phyloP scores from a whole-genome alignment of 768 basidiomycete genomes.

The Tricholoma saponaceum region DNA sequence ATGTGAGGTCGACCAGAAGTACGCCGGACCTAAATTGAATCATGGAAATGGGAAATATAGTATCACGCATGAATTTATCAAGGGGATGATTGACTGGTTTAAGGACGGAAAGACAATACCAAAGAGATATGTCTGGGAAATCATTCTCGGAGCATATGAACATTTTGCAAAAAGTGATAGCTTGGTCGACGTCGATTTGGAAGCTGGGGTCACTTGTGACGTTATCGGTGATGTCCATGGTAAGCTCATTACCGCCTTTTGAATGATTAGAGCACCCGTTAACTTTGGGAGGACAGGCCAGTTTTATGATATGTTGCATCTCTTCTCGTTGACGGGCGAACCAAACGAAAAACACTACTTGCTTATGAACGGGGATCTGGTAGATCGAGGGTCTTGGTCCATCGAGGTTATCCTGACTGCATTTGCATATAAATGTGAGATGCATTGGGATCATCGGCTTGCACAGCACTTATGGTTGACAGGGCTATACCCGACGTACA shows the following conservation, averaged over 20 bases:
- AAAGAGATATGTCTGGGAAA: conserved; percentile 92
- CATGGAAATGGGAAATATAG: conserved; percentile 62
- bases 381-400: conserved; percentile 96
- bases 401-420: conserved; percentile 90
- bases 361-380: conserved; percentile 93
- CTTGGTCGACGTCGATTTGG: conserved; percentile 70
- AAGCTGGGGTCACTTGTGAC: conserved; percentile 79
- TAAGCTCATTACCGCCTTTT: conserved; percentile 25
- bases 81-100: conserved; percentile 87
- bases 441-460: neutral
- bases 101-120: conserved; percentile 92
- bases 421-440: conserved; percentile 91
- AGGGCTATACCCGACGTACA: conserved; percentile 89
- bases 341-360: conserved; percentile 84
- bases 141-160: conserved; percentile 80
- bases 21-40: conserved; percentile 70
- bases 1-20: conserved; percentile 72
- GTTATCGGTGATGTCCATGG: conserved; percentile 97
- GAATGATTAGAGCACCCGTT: neutral
- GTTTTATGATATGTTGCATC: conserved; percentile 90
- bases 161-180: conserved; percentile 75
- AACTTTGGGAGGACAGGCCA: conserved; percentile 52
- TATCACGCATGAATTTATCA: conserved; percentile 77
- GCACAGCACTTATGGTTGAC: conserved; percentile 8
- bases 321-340: conserved; percentile 80